A percentile compares a stretch with the other conserved stretches of the same genome.
Conservation (phyloP, 73 alveolate genomes). For the Paramecium pentaurelia region DNA sequence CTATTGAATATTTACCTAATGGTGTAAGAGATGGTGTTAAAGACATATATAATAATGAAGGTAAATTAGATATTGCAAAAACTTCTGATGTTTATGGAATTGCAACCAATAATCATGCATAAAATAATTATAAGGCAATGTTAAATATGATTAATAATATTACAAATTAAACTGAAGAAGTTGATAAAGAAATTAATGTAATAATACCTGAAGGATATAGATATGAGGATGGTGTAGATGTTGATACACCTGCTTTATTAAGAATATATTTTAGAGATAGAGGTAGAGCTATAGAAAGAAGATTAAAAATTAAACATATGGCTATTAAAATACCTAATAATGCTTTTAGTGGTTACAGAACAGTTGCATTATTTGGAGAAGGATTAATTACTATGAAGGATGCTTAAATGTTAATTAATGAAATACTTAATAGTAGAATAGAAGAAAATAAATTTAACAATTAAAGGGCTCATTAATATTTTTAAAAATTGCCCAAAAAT, state of each 20-base stretch:
- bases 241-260: conserved; percentile 56
- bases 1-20: conserved; percentile 13
- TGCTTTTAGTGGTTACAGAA: background rate
- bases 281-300: background rate
- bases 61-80: background rate
- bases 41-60: conserved; percentile 41
- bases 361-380: conserved; percentile 11
- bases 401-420: background rate
- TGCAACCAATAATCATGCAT: background rate
- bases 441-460: background rate
- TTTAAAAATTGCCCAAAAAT: conserved; percentile 20
- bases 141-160: background rate
- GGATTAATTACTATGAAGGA: conserved; percentile 10
- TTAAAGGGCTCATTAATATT: conserved; percentile 52
- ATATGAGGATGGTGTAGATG: conserved; percentile 68
- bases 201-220: conserved; percentile 77
- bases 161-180: background rate
- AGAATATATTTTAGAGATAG: background rate
- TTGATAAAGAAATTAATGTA: conserved; percentile 62
- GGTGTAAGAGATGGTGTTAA: conserved; percentile 51
- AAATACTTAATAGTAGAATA: background rate
- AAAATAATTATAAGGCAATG: background rate
- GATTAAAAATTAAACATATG: conserved; percentile 29
- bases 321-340: background rate
- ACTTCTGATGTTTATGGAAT: background rate